These are phyloP conservation scores for Dictyostelium citrinum DNA, from an alignment of 78 protist species.

Conservation along the genomic window DNA sequence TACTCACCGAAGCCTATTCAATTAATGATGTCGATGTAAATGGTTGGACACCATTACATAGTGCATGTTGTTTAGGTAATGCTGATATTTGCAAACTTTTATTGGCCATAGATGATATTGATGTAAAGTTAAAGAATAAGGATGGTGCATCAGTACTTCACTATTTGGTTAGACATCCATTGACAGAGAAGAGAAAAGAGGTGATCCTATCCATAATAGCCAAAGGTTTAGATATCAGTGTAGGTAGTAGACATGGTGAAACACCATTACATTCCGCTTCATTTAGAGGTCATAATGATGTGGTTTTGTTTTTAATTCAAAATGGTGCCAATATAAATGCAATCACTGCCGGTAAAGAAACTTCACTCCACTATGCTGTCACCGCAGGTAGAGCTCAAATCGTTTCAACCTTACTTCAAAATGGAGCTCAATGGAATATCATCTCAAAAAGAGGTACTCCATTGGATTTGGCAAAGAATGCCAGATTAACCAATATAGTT, in stretches of 20 bases:
- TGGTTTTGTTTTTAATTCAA: conserved; percentile 14
- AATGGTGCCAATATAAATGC: conserved; percentile 59
- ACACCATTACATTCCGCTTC: conserved; percentile 73
- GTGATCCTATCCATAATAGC: background rate
- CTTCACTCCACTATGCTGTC: conserved; percentile 64
- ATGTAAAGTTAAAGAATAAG: conserved; percentile 35
- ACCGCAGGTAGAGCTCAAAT: conserved; percentile 13
- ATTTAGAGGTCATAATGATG: conserved; percentile 63
- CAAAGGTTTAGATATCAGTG: conserved; percentile 35
- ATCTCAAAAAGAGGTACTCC: conserved; percentile 70
- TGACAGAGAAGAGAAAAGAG: conserved; percentile 65
- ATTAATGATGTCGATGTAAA: conserved; percentile 32
- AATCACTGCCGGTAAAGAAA: conserved; percentile 44
- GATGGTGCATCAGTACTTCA: conserved; percentile 67
- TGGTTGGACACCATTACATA: conserved; percentile 71
- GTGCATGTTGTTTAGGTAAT: conserved; percentile 39
- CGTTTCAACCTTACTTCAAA: conserved; percentile 4
- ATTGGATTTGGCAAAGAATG: conserved; percentile 33
- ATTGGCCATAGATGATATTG: background rate
- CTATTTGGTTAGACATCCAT: conserved; percentile 58
- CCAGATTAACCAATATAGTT: background rate
- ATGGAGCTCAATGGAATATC: conserved; percentile 30
- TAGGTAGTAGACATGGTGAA: conserved; percentile 40
- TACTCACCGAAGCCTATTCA: background rate
- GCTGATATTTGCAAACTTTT: conserved; percentile 49